phyloP scores from a whole-genome alignment of 2,329 filamentous ascomycete species.

The Nigrospora sphaerica region DNA sequence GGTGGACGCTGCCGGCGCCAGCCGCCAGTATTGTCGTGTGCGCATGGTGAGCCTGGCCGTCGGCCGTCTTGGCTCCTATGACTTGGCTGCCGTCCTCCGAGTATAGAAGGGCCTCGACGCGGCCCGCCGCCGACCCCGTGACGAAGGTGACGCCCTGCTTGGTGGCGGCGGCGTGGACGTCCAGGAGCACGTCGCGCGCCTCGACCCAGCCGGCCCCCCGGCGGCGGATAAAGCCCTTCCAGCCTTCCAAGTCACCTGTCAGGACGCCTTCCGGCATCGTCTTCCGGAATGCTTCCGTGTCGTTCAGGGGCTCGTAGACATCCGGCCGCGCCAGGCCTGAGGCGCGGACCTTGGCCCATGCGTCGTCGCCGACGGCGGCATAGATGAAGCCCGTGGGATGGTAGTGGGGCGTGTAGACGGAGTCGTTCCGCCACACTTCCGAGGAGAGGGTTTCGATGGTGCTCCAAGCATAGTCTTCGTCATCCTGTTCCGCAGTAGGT shows the following conservation, averaged over 20 bases:
- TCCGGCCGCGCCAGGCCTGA: constrained; percentile 10
- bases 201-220: constrained; percentile 45
- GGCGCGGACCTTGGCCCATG: constrained; percentile 3
- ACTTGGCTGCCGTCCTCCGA: constrained; percentile 21
- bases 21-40: constrained; percentile 36
- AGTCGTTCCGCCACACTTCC: constrained; percentile 33
- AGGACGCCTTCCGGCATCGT: constrained; percentile 45
- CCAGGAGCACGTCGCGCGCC: constrained; percentile 38
- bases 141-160: constrained; percentile 39
- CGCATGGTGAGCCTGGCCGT: constrained; percentile 29
- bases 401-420: constrained; percentile 33
- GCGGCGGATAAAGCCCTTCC: constrained; percentile 40
- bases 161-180: constrained; percentile 34
- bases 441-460: constrained; percentile 19
- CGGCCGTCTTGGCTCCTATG: constrained; percentile 30
- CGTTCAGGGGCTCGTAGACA: constrained; percentile 24
- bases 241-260: constrained; percentile 39
- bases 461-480: constrained; percentile 18
- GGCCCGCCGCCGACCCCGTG: constrained; percentile 19
- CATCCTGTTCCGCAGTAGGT: constrained; percentile 20
- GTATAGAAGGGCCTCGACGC: not conserved
- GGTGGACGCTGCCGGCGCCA: constrained; percentile 34
- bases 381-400: constrained; percentile 37
- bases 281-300: constrained; percentile 34
- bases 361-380: constrained; percentile 12